Base-by-base conservation (phyloP, 495 filamentous ascomycete species). In the Aspergillus campestris region DNA sequence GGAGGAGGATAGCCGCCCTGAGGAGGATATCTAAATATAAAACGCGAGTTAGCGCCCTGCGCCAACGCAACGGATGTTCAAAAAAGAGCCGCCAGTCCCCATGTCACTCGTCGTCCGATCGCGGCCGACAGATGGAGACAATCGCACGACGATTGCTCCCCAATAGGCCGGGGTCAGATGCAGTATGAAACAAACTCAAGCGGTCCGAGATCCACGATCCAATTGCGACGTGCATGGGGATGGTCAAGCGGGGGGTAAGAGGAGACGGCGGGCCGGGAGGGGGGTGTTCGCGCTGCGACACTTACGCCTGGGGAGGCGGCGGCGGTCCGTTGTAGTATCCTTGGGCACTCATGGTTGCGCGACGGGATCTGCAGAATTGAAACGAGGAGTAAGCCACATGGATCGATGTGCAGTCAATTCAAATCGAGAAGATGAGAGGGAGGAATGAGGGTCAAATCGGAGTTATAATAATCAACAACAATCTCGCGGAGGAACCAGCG, bases 251-350 rank as follows among this genome's bases (percentile, higher is more conserved):
- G n/a, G n/a, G n/a, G n/a, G n/a, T n/a, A n/a, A 38, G 40, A 39
- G 31, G 30, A 31, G 27, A 33, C 33, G 24, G 33, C 12, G 18
- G 34, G 29, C 14, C 29, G 28, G 8, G 13, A 28, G 28, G 34
- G 28, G 34, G 36, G 43, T 34, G 32, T 33, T 34, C 18, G 14
- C 43, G 10, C 34, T 33, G 42, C 11, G n/a, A 28, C 29, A 57
- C 58, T 49, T 56, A 56, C 55, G 56, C 48, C 49, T 59, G 57
- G 34, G 53, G 57, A 43, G 55, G 60, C 18, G 49, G 53, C 38
- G 53, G 57, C 41, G 55, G 51, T 24, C 53, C 52, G 49, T 42
- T 48, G 51, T 60, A 60, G 47, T 50, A 54, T 15, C 45, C 47
- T 14, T 47, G 40, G 33, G 55, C 37, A 44, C 44, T 47, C 51